These are phyloP conservation scores for Paecilomyces sp. DNA, from an alignment of 2,329 filamentous ascomycete genomes.

Conservation along the genomic window DNA sequence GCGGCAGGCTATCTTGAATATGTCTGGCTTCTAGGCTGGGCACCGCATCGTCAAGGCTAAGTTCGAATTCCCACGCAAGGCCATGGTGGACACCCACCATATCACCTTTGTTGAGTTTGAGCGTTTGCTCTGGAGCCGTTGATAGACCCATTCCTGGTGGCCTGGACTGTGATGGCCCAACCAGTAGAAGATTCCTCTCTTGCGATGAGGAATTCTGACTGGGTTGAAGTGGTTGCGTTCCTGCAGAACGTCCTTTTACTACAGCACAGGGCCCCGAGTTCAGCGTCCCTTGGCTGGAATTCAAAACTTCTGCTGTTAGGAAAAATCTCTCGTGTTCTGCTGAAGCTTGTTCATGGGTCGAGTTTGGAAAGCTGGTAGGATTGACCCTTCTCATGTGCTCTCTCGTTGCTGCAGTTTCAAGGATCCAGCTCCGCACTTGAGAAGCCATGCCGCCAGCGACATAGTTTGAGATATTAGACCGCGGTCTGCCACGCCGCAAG, in stretches of 20 bases:
- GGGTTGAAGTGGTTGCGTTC: background rate
- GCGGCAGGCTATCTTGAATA: background rate
- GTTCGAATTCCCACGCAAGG: conserved; percentile 28
- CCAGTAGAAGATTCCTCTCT: conserved; percentile 17
- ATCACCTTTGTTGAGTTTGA: conserved; percentile 11
- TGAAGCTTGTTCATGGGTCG: background rate
- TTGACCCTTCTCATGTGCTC: conserved; percentile 8
- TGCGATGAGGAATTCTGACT: background rate
- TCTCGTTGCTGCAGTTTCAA: conserved; percentile 29
- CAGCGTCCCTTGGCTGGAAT: conserved; percentile 2
- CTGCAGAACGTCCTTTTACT: background rate
- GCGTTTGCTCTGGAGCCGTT: background rate
- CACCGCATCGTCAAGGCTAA: conserved; percentile 7
- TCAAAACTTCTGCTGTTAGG: conserved; percentile 1
- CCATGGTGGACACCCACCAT: conserved; percentile 24
- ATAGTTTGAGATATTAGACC: conserved; percentile 17
- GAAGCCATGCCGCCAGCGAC: conserved; percentile 33
- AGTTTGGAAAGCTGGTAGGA: background rate
- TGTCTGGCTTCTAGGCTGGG: background rate
- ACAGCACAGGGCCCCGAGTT: conserved; percentile 4
- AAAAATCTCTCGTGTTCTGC: background rate
- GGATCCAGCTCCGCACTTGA: conserved; percentile 33
- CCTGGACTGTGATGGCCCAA: conserved; percentile 13
- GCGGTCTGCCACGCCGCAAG: conserved; percentile 20
- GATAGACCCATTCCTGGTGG: background rate